Evolutionary conservation across 768 basidiomycete species (phyloP).

Genomic region (Boletales sp.): DNA sequence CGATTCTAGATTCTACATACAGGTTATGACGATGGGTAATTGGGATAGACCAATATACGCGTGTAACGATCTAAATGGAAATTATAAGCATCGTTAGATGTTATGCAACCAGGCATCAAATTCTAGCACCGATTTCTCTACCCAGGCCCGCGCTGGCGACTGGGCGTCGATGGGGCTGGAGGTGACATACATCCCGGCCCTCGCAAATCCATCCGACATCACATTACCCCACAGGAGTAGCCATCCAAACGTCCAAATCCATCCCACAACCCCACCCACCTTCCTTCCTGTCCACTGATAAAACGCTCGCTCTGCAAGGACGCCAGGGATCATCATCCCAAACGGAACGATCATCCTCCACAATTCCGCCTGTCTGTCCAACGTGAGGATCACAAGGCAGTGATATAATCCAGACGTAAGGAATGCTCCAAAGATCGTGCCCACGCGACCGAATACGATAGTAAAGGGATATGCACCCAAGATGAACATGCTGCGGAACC

Average conservation of each 20-base stretch:
- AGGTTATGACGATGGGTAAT: no score
- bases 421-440: background rate
- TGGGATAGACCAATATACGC: no score
- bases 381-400: background rate
- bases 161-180: background rate
- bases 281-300: background rate
- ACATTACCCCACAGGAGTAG: background rate
- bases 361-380: background rate
- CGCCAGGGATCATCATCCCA: background rate
- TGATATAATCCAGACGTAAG: background rate
- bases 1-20: no score
- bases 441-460: background rate
- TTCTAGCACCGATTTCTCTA: background rate
- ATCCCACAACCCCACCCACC: background rate
- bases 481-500: background rate
- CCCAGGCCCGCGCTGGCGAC: background rate
- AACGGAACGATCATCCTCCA: conserved; percentile 2
- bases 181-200: background rate
- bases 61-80: no score
- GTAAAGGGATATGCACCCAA: background rate
- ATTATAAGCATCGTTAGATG: no score
- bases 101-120: background rate
- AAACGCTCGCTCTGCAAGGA: background rate
- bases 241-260: background rate
- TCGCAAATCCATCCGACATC: background rate